Conservation (phyloP, 768 basidiomycete genomes). For the Gloeophyllum trabeum region DNA sequence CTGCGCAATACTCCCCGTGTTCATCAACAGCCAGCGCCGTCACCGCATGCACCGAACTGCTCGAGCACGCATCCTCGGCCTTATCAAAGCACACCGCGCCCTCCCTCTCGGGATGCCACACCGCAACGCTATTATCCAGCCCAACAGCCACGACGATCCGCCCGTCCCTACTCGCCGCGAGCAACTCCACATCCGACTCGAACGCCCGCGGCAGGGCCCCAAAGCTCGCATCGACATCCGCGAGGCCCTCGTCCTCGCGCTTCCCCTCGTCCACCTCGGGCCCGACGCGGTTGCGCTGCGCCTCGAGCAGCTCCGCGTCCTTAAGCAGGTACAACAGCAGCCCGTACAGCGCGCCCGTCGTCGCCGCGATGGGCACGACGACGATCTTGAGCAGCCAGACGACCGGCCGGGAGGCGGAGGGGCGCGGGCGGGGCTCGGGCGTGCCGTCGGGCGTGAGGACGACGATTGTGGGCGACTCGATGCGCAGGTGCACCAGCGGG, state of each 20-base stretch:
- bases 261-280: slow-evolving; percentile 21
- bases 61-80: slow-evolving; percentile 33
- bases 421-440: slow-evolving; percentile 7
- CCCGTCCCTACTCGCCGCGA: slow-evolving; percentile 64
- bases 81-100: slow-evolving; percentile 37
- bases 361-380: slow-evolving; percentile 72
- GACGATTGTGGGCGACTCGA: slow-evolving; percentile 72
- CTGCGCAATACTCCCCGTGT: slow-evolving; percentile 50
- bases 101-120: slow-evolving; percentile 47
- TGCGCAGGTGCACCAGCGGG: slow-evolving; percentile 59
- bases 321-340: slow-evolving; percentile 82
- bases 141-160: slow-evolving; percentile 58
- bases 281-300: slow-evolving; percentile 57
- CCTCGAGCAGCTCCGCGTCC: slow-evolving; percentile 83
- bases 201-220: slow-evolving; percentile 74
- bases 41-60: slow-evolving; percentile 34
- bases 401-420: slow-evolving; percentile 38
- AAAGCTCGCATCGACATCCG: slow-evolving; percentile 41
- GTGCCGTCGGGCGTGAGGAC: slow-evolving; percentile 31
- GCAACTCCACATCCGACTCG: slow-evolving; percentile 70
- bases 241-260: slow-evolving; percentile 14
- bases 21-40: slow-evolving; percentile 56
- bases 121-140: slow-evolving; percentile 62
- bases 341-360: slow-evolving; percentile 62
- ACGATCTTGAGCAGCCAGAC: slow-evolving; percentile 79